phyloP scores from a whole-genome alignment of 2,329 filamentous ascomycete species.

The Penicillium sp. region DNA sequence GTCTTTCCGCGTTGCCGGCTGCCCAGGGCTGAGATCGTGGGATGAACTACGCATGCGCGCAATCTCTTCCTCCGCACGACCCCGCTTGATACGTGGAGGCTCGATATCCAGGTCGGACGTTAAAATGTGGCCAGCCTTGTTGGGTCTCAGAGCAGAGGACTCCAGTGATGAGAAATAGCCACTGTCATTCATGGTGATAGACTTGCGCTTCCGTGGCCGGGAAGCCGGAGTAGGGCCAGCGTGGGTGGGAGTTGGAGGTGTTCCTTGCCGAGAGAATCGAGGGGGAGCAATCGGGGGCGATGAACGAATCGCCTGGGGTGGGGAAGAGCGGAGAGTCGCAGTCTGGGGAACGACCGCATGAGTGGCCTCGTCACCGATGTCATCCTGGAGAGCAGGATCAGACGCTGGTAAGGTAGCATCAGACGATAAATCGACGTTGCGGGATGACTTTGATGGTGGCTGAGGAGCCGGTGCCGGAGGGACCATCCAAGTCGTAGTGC shows the following conservation, averaged over 20 bases:
- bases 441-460: slow-evolving; percentile 22
- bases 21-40: slow-evolving; percentile 76
- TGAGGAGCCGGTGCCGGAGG: slow-evolving; percentile 22
- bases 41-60: slow-evolving; percentile 87
- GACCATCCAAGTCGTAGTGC: slow-evolving; percentile 36
- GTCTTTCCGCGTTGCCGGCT: slow-evolving; percentile 44
- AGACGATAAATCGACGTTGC: slow-evolving; percentile 61
- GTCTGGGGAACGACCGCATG: slow-evolving; percentile 23
- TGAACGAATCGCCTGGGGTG: slow-evolving; percentile 67
- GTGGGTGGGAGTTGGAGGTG: slow-evolving; percentile 67
- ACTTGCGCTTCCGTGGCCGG: slow-evolving; percentile 71
- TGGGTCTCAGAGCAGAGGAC: slow-evolving; percentile 77
- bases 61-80: slow-evolving; percentile 93
- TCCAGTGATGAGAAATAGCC: slow-evolving; percentile 96
- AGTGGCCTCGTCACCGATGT: slow-evolving; percentile 49
- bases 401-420: slow-evolving; percentile 75
- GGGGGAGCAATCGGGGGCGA: slow-evolving; percentile 76
- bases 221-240: slow-evolving; percentile 62
- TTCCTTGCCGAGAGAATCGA: slow-evolving; percentile 61
- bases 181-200: slow-evolving; percentile 81
- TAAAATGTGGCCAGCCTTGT: slow-evolving; percentile 61
- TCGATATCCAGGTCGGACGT: slow-evolving; percentile 73
- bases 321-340: slow-evolving; percentile 45
- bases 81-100: slow-evolving; percentile 77
- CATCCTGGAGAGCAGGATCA: slow-evolving; percentile 59